phyloP scores from a whole-genome alignment of 2,329 filamentous ascomycete species.

The Diaporthe aspalathi region DNA sequence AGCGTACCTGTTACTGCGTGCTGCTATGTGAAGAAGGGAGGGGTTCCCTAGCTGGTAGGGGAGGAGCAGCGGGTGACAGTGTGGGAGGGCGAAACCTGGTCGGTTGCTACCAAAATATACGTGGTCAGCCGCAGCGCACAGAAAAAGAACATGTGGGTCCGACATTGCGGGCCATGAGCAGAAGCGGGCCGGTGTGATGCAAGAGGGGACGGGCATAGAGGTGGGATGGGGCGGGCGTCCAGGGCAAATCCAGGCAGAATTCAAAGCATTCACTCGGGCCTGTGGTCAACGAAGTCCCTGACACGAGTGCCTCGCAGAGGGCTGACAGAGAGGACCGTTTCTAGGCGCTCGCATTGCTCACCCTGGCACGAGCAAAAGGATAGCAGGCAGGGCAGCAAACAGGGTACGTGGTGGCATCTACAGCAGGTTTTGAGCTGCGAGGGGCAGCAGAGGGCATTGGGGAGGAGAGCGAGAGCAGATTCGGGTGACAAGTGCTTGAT shows the following conservation, averaged over 20 bases:
- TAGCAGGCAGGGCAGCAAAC: slow-evolving; percentile 2
- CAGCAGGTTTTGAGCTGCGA: background rate
- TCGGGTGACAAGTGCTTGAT: background rate
- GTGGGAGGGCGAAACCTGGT: slow-evolving; percentile 31
- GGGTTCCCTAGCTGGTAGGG: slow-evolving; percentile 31
- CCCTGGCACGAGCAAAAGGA: background rate
- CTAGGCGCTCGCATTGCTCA: slow-evolving; percentile 7
- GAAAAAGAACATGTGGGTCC: slow-evolving; percentile 39
- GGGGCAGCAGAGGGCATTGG: background rate
- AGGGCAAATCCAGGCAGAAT: slow-evolving; percentile 16
- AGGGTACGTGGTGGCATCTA: slow-evolving; percentile 6
- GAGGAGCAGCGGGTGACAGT: slow-evolving; percentile 29
- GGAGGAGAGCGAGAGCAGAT: slow-evolving; percentile 3
- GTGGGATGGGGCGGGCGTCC: slow-evolving; percentile 17
- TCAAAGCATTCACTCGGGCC: background rate
- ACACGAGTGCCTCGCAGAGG: background rate
- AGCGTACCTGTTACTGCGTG: slow-evolving; percentile 31
- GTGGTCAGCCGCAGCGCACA: slow-evolving; percentile 39
- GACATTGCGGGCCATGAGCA: slow-evolving; percentile 36
- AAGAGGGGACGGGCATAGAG: slow-evolving; percentile 37
- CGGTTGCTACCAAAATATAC: slow-evolving; percentile 37
- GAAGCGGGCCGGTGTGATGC: slow-evolving; percentile 40
- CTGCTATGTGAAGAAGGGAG: slow-evolving; percentile 16
- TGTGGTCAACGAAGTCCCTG: background rate
- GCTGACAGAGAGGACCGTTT: background rate